phyloP scores from a whole-genome alignment of 805 yeast species.

The Citeromyces matritensis region DNA sequence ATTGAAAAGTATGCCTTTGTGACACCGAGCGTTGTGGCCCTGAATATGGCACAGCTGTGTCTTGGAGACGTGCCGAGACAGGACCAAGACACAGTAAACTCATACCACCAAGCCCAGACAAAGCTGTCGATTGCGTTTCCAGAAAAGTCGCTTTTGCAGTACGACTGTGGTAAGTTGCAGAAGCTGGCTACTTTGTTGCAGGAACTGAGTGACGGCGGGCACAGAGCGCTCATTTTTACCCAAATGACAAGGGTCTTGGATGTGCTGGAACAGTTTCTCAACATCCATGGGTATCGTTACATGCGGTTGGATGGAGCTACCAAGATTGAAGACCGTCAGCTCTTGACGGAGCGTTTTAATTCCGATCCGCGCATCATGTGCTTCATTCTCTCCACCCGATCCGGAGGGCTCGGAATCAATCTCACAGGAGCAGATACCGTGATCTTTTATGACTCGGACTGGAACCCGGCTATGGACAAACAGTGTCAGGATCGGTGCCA shows the following conservation, averaged over 20 bases:
- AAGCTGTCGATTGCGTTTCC: slow-evolving; percentile 91
- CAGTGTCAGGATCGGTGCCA: slow-evolving; percentile 99
- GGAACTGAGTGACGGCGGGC: slow-evolving; percentile 74
- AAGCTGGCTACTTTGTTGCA: slow-evolving; percentile 63
- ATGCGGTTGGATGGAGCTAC: slow-evolving; percentile 97
- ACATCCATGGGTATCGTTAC: slow-evolving; percentile 87
- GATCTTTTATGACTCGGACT: slow-evolving; percentile 93
- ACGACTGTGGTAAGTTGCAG: slow-evolving; percentile 95
- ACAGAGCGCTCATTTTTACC: slow-evolving; percentile 88
- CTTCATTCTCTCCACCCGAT: slow-evolving; percentile 85
- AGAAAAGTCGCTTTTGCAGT: slow-evolving; percentile 80
- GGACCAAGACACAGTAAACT: slow-evolving; percentile 18
- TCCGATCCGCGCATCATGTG: slow-evolving; percentile 77
- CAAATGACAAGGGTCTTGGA: slow-evolving; percentile 97
- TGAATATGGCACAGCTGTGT: slow-evolving; percentile 30
- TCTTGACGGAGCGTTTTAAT: slow-evolving; percentile 85
- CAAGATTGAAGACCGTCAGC: slow-evolving; percentile 90
- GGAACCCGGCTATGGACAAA: slow-evolving; percentile 99
- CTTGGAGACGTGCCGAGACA: slow-evolving; percentile 31
- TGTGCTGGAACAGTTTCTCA: slow-evolving; percentile 81
- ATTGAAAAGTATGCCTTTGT: slow-evolving; percentile 73
- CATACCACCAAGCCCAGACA: slow-evolving; percentile 73
- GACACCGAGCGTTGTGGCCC: slow-evolving; percentile 74
- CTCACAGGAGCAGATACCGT: slow-evolving; percentile 98
- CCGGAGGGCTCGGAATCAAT: slow-evolving; percentile 97